Percentiles rank a stretch among this genome's conserved stretches.
phyloP scores from a whole-genome alignment of 2,329 filamentous ascomycete genomes.

The Celoporthe dispersa region DNA sequence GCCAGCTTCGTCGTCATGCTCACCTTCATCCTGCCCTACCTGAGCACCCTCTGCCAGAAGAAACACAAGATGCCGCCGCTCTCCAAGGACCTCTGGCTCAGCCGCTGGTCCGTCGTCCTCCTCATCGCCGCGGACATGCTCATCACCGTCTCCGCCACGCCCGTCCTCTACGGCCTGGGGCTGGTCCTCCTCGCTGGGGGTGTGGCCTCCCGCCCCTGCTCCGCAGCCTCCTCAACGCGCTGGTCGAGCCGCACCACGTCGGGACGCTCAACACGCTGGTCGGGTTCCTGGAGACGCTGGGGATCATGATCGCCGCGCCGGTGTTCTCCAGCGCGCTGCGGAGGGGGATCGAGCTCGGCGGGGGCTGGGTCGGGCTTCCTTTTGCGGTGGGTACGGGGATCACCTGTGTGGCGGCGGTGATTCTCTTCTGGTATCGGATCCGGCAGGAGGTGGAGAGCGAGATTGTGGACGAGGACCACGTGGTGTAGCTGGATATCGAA shows the following conservation, averaged over 20 bases:
- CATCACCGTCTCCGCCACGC: conserved; percentile 42
- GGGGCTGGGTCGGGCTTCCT: conserved; percentile 54
- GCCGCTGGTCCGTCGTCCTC: conserved; percentile 41
- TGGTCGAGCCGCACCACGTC: conserved; percentile 58
- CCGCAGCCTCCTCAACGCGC: conserved; percentile 55
- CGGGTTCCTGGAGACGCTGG: conserved; percentile 53
- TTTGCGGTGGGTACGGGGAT: conserved; percentile 46
- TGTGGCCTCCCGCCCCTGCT: conserved; percentile 48
- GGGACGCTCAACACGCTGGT: conserved; percentile 59
- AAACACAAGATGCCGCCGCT: conserved; percentile 39
- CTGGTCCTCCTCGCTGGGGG: conserved; percentile 53
- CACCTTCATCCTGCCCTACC: conserved; percentile 43
- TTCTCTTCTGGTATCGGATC: conserved; percentile 39
- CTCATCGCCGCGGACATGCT: conserved; percentile 42
- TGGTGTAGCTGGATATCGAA: neutral
- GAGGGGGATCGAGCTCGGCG: conserved; percentile 51
- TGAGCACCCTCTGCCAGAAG: conserved; percentile 40
- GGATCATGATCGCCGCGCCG: conserved; percentile 52
- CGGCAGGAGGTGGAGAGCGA: conserved; percentile 23
- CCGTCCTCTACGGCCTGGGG: conserved; percentile 40
- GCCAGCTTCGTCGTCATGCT: conserved; percentile 44
- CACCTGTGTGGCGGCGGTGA: conserved; percentile 36
- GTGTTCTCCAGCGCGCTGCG: conserved; percentile 52
- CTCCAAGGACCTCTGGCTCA: conserved; percentile 46
- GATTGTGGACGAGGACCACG: conserved; percentile 8